Evolutionary conservation across 805 yeast species (phyloP).

Genomic region (Spathaspora gorwiae): DNA sequence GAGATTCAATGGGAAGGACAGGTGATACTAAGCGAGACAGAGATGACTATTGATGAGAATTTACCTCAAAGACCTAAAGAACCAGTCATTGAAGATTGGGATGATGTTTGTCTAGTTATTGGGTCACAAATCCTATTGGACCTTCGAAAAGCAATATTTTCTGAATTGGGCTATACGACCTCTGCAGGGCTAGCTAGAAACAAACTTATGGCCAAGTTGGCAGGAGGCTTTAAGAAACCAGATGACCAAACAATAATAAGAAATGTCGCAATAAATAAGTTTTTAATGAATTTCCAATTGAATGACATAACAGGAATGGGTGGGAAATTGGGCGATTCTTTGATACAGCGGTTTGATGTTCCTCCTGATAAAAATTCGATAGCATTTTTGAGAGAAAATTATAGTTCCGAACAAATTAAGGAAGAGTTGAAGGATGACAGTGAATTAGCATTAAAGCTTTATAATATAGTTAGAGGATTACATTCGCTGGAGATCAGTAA

Average conservation of each 20-base stretch:
- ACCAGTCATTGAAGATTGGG: constrained; percentile 51
- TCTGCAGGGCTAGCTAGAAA: constrained; percentile 83
- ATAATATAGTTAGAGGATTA: constrained; percentile 61
- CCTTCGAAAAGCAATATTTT: constrained; percentile 49
- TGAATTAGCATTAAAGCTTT: constrained; percentile 51
- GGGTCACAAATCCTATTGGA: constrained; percentile 59
- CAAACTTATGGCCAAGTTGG: constrained; percentile 79
- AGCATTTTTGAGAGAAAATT: constrained; percentile 46
- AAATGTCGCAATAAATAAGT: constrained; percentile 42
- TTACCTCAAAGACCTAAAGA: not conserved
- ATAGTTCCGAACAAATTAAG: constrained; percentile 24
- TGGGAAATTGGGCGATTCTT: constrained; percentile 72
- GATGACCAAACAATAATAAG: constrained; percentile 76
- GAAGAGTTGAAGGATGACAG: constrained; percentile 36
- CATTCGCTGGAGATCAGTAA: constrained; percentile 50
- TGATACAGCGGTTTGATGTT: constrained; percentile 46
- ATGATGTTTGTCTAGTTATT: constrained; percentile 63
- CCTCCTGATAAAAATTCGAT: constrained; percentile 45
- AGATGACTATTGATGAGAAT: constrained; percentile 2
- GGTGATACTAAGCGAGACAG: constrained; percentile 14
- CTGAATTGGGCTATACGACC: constrained; percentile 71
- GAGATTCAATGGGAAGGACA: constrained; percentile 29
- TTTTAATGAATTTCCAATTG: constrained; percentile 58
- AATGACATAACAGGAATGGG: constrained; percentile 88
- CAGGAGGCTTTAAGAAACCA: constrained; percentile 82